Base-by-base conservation (phyloP, 2,329 filamentous ascomycete species). In the Aspergillus chevalieri region DNA sequence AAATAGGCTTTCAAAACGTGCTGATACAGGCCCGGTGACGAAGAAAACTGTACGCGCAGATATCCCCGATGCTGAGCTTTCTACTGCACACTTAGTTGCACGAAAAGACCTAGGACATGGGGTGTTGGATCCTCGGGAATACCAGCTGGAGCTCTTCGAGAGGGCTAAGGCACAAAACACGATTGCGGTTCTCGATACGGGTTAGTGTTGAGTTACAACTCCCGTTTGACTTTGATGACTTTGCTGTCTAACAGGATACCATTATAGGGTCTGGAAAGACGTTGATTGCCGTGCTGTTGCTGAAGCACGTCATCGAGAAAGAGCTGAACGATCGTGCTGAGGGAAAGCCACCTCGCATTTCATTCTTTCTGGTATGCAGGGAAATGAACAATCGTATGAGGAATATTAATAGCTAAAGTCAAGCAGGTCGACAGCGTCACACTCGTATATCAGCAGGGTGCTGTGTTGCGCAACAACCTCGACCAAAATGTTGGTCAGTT, bases 121-220 rank as follows among this genome's bases (percentile, higher is more conserved):
- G 47, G 90, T 93, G 51, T 79, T 83, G 9, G 86, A 83, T 47
- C 89, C 91, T 0, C 80, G 92, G 44, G 89, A 95, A 61, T 98
- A 97, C 62, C 93, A 98, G 66, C 74, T 88, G 10, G 92, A 97
- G 64, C 78, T 98, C 0, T 97, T 93, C 61, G 89, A 96, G 66
- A 81, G 81, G 55, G 92, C 93, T 3, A 95, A 93, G 63, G 64
- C 79, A 46, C 80, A 85, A 57, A 98, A 98, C 63, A 87, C 85
- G 6, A 95, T 98, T 57, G 91, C 93, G 1, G 93, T 98, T 1
- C 78, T 97, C 1, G 90, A 94, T 62, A 96, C 92, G n/a, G 89
- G 83, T 84, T 65, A 46, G 28, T 46, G 7, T n/a, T 3, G 8
- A 21, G 10, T 19, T 14, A 38, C 4, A 5, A 26, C 14, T n/a